These are phyloP conservation scores for Tuber aestivum DNA, from an alignment of 495 filamentous ascomycete species.

Conservation along the genomic window DNA sequence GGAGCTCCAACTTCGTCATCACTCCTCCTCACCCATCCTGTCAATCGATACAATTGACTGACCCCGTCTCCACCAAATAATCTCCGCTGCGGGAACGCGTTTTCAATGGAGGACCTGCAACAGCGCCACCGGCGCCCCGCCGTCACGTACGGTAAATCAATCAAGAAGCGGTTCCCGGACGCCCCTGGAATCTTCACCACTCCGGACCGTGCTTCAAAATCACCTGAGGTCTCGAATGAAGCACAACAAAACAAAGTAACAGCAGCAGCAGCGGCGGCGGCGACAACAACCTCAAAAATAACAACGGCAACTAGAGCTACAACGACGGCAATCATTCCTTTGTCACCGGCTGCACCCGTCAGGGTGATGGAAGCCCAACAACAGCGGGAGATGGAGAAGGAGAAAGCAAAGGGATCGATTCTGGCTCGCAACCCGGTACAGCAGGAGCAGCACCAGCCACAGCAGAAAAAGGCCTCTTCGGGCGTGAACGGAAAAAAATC, in stretches of 20 bases:
- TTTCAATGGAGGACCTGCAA: conserved; percentile 29
- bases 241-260: conserved; percentile 17
- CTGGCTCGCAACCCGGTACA: not conserved
- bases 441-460: not conserved
- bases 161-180: conserved; percentile 26
- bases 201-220: not conserved
- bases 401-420: not conserved
- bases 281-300: conserved; percentile 6
- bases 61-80: not conserved
- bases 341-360: conserved; percentile 7
- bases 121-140: conserved; percentile 28
- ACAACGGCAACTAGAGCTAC: too few species aligned
- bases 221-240: not conserved
- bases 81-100: conserved; percentile 18
- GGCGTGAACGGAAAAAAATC: not conserved
- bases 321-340: conserved; percentile 21
- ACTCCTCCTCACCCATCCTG: not conserved
- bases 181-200: conserved; percentile 24
- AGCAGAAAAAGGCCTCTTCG: not conserved
- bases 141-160: conserved; percentile 31
- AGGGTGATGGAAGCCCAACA: conserved; percentile 5
- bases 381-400: not conserved
- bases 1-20: not conserved
- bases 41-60: not conserved
- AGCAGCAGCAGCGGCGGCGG: conserved; percentile 9